Evolutionary conservation across 2,329 filamentous ascomycete species (phyloP).

Genomic region (Alternaria hordeiaustralica): DNA sequence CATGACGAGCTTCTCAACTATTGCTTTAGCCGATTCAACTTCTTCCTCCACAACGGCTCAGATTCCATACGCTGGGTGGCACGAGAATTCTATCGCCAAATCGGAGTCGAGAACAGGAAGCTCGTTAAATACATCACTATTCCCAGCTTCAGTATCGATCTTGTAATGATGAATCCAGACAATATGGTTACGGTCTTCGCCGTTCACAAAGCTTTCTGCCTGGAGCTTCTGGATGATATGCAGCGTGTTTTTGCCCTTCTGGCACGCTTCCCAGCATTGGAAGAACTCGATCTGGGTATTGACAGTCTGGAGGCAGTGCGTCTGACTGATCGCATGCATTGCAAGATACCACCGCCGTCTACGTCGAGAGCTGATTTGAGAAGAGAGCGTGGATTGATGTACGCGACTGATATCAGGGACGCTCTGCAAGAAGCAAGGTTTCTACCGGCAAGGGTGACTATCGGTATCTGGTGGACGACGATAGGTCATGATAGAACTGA

Average conservation of each 20-base stretch:
- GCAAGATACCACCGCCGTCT: neutral
- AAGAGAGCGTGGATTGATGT: neutral
- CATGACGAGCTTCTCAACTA: neutral
- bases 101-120: neutral
- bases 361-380: neutral
- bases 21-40: neutral
- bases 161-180: neutral
- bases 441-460: neutral
- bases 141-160: neutral
- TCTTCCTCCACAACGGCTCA: neutral
- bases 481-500: rapidly evolving
- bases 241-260: neutral
- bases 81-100: neutral
- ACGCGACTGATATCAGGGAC: neutral
- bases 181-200: neutral
- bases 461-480: neutral
- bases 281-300: neutral
- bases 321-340: neutral
- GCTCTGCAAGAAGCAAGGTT: neutral
- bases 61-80: neutral
- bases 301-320: neutral
- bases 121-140: neutral
- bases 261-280: neutral
- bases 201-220: neutral
- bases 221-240: neutral